A percentile compares a stretch with the other conserved stretches of the same genome.
These are phyloP conservation scores for Tylopilus subfusipes DNA, from an alignment of 768 basidiomycete species.

Conservation along the genomic window DNA sequence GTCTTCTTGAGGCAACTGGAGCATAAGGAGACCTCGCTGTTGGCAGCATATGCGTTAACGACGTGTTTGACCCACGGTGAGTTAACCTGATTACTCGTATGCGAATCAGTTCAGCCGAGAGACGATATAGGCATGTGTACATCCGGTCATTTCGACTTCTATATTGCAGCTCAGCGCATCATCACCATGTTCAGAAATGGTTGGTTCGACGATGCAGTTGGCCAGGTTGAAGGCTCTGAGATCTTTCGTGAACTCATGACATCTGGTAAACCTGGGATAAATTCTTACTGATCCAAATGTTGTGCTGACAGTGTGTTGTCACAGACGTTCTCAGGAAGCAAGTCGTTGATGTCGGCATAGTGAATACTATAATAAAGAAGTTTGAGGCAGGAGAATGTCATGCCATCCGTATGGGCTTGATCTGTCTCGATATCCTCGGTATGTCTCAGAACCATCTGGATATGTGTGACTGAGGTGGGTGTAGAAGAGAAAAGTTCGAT, in stretches of 20 bases:
- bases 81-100: not conserved
- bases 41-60: constrained; percentile 10
- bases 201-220: constrained; percentile 6
- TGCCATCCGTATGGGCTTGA: not conserved
- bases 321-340: not conserved
- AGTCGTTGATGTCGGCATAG: not conserved
- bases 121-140: not conserved
- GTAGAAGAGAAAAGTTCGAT: not conserved
- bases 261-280: not conserved
- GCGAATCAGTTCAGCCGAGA: not conserved
- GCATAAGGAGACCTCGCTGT: not conserved
- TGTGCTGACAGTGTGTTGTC: not conserved
- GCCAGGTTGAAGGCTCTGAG: not conserved
- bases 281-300: not conserved
- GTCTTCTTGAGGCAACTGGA: not conserved
- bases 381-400: not conserved
- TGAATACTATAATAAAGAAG: not conserved
- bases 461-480: too few relatives aligned
- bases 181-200: not conserved
- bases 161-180: not conserved
- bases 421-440: constrained; percentile 2
- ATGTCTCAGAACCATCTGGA: too few relatives aligned
- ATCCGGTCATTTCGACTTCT: not conserved
- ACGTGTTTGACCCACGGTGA: not conserved
- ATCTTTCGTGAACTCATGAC: not conserved